phyloP scores from a whole-genome alignment of 768 basidiomycete genomes.

The Leccinum ochraceum region DNA sequence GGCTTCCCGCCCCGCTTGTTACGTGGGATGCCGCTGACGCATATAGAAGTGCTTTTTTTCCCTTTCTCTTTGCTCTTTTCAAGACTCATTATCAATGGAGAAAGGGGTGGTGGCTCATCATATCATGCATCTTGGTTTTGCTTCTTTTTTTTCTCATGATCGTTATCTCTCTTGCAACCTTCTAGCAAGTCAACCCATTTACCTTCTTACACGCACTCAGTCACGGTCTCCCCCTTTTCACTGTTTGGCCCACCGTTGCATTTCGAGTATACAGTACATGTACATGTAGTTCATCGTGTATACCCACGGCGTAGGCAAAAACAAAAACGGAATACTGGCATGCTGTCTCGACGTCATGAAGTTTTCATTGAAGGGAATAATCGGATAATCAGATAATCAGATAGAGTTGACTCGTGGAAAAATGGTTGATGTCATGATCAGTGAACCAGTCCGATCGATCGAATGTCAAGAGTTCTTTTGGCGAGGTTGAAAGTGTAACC shows the following conservation, averaged over 20 bases:
- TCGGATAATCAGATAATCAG: not conserved
- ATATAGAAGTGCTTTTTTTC: conserved; percentile 22
- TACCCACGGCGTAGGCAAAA: not conserved
- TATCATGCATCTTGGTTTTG: conserved; percentile 16
- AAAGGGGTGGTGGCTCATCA: not conserved
- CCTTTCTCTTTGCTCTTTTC: conserved; percentile 1
- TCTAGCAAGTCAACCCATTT: conserved; percentile 4
- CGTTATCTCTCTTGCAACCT: conserved; percentile 6
- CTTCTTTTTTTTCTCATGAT: conserved; percentile 15
- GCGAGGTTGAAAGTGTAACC: not conserved
- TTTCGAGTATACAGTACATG: not conserved
- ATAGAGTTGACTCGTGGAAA: not conserved
- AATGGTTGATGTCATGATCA: not conserved
- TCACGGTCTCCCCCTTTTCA: not conserved
- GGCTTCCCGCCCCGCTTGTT: conserved; percentile 12
- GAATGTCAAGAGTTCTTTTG: not conserved
- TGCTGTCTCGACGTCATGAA: not conserved
- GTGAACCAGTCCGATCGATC: not conserved
- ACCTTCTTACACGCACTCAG: not conserved
- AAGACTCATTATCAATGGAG: conserved; percentile 16
- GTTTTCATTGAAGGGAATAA: not conserved
- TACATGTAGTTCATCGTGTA: not conserved
- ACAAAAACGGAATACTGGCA: not conserved
- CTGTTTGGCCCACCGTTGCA: not conserved
- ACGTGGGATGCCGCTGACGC: conserved; percentile 29